Evolutionary conservation across 345 rosid genomes (phyloP).

Genomic region (Camelina sativa): DNA sequence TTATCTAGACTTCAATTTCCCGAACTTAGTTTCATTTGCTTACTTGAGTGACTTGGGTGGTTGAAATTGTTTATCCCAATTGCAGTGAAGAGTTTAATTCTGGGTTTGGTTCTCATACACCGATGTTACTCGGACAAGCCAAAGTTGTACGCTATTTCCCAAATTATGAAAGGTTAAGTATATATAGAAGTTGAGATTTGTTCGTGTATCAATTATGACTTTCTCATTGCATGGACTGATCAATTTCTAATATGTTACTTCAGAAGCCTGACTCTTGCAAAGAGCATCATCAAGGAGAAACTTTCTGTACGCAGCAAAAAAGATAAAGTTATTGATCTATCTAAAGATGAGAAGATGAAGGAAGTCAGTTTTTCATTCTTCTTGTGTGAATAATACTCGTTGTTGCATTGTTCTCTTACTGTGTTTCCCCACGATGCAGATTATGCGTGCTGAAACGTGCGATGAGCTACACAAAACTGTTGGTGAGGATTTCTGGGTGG

Average conservation of each 20-base stretch:
- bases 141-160: slow-evolving; percentile 85
- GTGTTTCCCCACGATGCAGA: slow-evolving; percentile 50
- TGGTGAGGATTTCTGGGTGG: slow-evolving; percentile 98
- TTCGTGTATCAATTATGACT: slow-evolving; percentile 5
- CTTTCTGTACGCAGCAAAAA: slow-evolving; percentile 64
- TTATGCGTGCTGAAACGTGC: slow-evolving; percentile 69
- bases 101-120: slow-evolving; percentile 98
- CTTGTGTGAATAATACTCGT: slow-evolving; percentile 20
- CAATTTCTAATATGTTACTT: slow-evolving; percentile 38
- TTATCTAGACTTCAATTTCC: not conserved
- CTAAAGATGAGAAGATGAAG: slow-evolving; percentile 68
- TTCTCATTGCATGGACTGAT: slow-evolving; percentile 9
- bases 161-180: slow-evolving; percentile 69
- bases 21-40: slow-evolving; percentile 3
- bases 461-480: slow-evolving; percentile 77
- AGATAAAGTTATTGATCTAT: slow-evolving; percentile 65
- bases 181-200: not conserved
- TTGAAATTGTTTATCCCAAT: slow-evolving; percentile 31
- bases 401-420: slow-evolving; percentile 25
- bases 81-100: slow-evolving; percentile 92
- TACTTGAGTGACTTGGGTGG: not conserved
- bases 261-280: slow-evolving; percentile 77
- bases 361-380: slow-evolving; percentile 55
- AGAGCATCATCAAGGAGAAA: slow-evolving; percentile 77
- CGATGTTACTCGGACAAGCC: slow-evolving; percentile 92